Evolutionary conservation across 805 yeast genomes (phyloP).

Genomic region (Torulaspora indica): DNA sequence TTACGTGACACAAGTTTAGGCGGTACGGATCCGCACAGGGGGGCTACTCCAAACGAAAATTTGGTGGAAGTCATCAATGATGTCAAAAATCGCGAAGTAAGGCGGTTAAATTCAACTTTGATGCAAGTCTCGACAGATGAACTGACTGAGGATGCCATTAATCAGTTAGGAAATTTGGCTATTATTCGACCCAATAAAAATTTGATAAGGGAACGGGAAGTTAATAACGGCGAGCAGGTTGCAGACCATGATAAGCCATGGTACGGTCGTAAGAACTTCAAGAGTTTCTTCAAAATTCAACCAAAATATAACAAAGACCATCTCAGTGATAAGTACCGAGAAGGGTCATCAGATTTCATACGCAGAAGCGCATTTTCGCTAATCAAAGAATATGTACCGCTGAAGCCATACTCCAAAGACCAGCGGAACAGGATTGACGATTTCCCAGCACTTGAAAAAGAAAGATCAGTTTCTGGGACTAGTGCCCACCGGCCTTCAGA

Average conservation of each 20-base stretch:
- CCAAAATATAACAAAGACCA: constrained; percentile 17
- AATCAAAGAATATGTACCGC: constrained; percentile 35
- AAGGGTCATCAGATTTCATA: constrained; percentile 13
- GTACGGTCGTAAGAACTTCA: constrained; percentile 39
- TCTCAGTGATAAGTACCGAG: constrained; percentile 1
- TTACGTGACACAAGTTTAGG: constrained; percentile 3
- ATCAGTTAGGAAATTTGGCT: constrained; percentile 34
- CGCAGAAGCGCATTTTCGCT: constrained; percentile 27
- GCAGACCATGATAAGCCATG: constrained; percentile 17
- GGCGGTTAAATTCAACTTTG: constrained; percentile 27
- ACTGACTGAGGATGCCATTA: constrained; percentile 32
- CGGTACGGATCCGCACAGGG: not conserved
- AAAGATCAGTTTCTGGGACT: not conserved
- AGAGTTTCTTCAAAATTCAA: constrained; percentile 37
- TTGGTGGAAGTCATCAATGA: constrained; percentile 35
- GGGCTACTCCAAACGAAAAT: constrained; percentile 6
- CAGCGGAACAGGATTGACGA: constrained; percentile 4
- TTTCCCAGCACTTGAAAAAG: not conserved
- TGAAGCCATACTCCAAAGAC: constrained; percentile 22
- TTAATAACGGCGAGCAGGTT: not conserved
- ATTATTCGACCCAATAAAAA: constrained; percentile 34
- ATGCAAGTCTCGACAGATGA: constrained; percentile 27
- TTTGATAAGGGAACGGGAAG: constrained; percentile 18
- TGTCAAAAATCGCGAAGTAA: constrained; percentile 31
- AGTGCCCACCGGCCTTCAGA: not conserved